Evolutionary conservation across 805 yeast genomes (phyloP).

Genomic region (Brettanomyces nanus): DNA sequence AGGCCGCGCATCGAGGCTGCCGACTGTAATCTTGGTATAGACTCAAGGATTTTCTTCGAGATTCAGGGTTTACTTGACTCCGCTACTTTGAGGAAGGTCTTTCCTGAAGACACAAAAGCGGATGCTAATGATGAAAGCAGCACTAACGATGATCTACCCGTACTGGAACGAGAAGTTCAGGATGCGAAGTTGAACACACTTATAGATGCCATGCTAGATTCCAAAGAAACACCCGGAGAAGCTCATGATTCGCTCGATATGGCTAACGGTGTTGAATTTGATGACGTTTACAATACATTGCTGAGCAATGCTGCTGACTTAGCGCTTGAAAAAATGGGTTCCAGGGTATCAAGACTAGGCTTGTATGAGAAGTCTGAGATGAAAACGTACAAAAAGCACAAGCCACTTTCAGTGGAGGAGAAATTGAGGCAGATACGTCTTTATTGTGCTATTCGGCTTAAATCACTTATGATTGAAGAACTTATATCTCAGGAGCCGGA

Average conservation of each 20-base stretch:
- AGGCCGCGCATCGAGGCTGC: background rate
- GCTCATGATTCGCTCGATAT: constrained; percentile 3
- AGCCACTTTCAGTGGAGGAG: constrained; percentile 3
- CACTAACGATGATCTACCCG: background rate
- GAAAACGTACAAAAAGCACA: too few species aligned
- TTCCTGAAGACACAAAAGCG: background rate
- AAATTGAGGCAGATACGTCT: constrained; percentile 5
- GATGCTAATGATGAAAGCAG: background rate
- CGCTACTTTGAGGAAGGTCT: background rate
- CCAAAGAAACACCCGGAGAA: background rate
- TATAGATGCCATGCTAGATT: constrained; percentile 4
- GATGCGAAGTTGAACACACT: background rate
- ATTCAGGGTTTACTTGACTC: background rate
- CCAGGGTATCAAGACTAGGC: too few species aligned
- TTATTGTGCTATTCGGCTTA: constrained; percentile 12
- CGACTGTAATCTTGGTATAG: background rate
- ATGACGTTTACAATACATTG: constrained; percentile 9
- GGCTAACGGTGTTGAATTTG: constrained; percentile 3
- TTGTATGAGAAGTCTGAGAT: too few species aligned
- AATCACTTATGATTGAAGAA: constrained; percentile 12
- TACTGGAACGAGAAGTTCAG: too few species aligned
- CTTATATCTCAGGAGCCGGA: constrained; percentile 12
- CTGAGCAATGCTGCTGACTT: constrained; percentile 5
- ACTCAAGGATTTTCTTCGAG: background rate
- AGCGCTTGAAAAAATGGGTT: background rate